Conservation (phyloP, 1,139 yeast genomes). For the Suhomyces terraborum region DNA sequence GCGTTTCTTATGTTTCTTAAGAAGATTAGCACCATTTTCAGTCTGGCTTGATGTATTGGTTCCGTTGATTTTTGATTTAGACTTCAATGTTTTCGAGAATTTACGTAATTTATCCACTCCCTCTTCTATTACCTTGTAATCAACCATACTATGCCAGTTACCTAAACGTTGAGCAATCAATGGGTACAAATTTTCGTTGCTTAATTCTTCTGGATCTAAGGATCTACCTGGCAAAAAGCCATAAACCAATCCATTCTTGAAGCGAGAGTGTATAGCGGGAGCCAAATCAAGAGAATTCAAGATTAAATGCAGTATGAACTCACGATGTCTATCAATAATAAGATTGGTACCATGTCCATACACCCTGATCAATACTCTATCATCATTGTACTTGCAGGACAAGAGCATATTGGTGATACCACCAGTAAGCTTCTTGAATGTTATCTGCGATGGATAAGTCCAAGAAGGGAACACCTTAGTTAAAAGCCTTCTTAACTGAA, state of each 20-base stretch:
- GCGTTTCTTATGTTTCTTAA: slow-evolving; percentile 29
- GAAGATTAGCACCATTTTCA: slow-evolving; percentile 13
- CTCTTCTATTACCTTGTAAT: slow-evolving; percentile 48
- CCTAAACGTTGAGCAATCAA: slow-evolving; percentile 70
- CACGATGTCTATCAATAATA: slow-evolving; percentile 76
- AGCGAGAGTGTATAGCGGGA: slow-evolving; percentile 67
- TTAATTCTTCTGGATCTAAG: slow-evolving; percentile 56
- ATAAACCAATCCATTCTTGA: slow-evolving; percentile 73
- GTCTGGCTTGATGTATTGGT: neutral
- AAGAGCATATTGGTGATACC: slow-evolving; percentile 80
- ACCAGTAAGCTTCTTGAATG: slow-evolving; percentile 56
- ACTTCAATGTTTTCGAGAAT: slow-evolving; percentile 32
- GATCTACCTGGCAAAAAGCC: slow-evolving; percentile 71
- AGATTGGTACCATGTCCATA: slow-evolving; percentile 77
- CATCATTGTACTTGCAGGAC: slow-evolving; percentile 42
- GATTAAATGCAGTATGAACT: slow-evolving; percentile 69
- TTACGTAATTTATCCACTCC: slow-evolving; percentile 50
- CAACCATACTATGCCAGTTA: slow-evolving; percentile 62
- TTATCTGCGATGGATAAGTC: slow-evolving; percentile 28
- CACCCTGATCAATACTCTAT: slow-evolving; percentile 61
- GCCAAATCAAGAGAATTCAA: slow-evolving; percentile 65
- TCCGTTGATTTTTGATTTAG: slow-evolving; percentile 13
- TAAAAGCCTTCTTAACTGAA: slow-evolving; percentile 37
- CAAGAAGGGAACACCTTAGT: slow-evolving; percentile 40
- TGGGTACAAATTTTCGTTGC: slow-evolving; percentile 49